Conservation (phyloP, 495 filamentous ascomycete genomes). For the Melanomma pulvis-pyrius region DNA sequence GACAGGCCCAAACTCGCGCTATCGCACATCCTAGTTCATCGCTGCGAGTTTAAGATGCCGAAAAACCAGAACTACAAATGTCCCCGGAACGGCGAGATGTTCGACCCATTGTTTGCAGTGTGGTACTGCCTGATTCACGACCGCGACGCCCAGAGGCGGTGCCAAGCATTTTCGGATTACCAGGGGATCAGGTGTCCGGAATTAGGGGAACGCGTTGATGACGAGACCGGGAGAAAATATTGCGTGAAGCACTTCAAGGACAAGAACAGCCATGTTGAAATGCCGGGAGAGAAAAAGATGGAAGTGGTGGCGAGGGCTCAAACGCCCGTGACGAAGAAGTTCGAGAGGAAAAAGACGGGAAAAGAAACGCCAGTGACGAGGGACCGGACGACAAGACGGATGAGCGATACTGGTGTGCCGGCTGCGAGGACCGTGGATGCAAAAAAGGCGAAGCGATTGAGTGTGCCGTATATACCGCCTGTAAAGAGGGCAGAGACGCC, state of each 20-base stretch:
- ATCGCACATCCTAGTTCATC: not conserved
- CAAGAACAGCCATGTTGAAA: not conserved
- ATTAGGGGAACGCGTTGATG: not conserved
- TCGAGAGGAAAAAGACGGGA: not conserved
- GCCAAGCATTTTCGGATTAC: constrained; percentile 10
- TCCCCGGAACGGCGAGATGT: constrained; percentile 11
- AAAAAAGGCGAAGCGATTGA: not conserved
- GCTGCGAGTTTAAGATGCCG: constrained; percentile 14
- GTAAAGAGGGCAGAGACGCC: not conserved
- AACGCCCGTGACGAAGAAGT: not conserved
- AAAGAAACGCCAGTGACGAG: not conserved
- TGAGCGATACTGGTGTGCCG: not conserved
- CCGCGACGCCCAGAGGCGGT: not conserved
- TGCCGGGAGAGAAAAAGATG: not conserved
- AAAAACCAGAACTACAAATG: constrained; percentile 14
- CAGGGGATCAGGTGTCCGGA: constrained; percentile 10
- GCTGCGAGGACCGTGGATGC: not conserved
- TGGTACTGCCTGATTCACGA: constrained; percentile 22
- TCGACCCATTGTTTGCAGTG: not conserved
- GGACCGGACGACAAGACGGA: not conserved
- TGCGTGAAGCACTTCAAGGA: constrained; percentile 6
- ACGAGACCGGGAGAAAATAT: not conserved
- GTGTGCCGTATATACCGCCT: not conserved
- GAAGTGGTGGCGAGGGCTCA: not conserved
- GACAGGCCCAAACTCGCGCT: not conserved